Base-by-base conservation (phyloP, 2,329 filamentous ascomycete species). In the Cercospora sp. region DNA sequence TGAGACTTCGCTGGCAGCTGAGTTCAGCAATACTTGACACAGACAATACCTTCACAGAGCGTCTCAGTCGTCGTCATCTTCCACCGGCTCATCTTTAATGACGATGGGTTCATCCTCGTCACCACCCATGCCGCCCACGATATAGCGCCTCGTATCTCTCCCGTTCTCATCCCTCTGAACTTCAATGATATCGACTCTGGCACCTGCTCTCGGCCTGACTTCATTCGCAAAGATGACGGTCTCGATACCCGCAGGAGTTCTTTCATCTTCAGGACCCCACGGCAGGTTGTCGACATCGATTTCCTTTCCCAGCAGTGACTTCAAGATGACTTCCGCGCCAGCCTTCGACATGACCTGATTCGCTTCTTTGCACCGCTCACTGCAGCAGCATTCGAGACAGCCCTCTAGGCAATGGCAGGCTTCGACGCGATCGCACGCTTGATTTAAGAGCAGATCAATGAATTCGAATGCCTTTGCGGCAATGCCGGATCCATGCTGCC, bases 291-390 rank as follows among this genome's bases (percentile, higher is more conserved):
- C 92, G 3, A 96, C 81, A 79, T 97, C 92, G 66, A 97, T 91
- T 32, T 93, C 88, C 78, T 89, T 84, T 21, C 90, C 90, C 63
- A 97, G 79, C 65, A 97, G 77, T 70, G 86, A 88, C 80, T 90
- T 91, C 66, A 98, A 81, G 32, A 98, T 89, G 26, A 97, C 93
- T 66, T 87, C 88, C 7, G 91, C 90, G 0, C 94, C 94, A 0
- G 90, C 92, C 80, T 97, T 98, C 76, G 91, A 95, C 90, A 97
- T 95, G 9, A 98, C 93, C 75, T 92, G 88, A 77, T 97, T 97
- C 64, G 89, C 87, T 79, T 97, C 88, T 79, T 91, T 92, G 79
- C 95, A 98, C 65, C 88, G 81, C 79, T 96, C 92, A 70, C 90
- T 91, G 71, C 91, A 93, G 53, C 96, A 93, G 79, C 95, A 99